Evolutionary conservation across 768 basidiomycete species (phyloP).

Genomic region (Hygrocybe coccinea): DNA sequence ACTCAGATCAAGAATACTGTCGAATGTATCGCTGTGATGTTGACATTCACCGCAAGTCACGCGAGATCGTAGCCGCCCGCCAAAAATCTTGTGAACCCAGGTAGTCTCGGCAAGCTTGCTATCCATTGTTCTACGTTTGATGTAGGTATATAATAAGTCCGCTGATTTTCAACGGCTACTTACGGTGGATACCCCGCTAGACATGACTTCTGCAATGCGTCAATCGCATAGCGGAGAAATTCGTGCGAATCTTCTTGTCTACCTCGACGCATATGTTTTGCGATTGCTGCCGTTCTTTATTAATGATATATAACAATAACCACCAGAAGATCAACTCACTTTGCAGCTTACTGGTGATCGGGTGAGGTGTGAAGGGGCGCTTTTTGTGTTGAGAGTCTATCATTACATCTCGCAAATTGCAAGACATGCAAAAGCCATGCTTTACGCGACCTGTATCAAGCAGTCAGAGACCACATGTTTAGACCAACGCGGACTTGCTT

Average conservation of each 20-base stretch:
- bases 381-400: slow-evolving; percentile 45
- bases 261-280: slow-evolving; percentile 85
- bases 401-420: slow-evolving; percentile 58
- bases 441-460: slow-evolving; percentile 35
- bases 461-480: slow-evolving; percentile 7
- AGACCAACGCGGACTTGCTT: slow-evolving; percentile 29
- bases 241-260: slow-evolving; percentile 98
- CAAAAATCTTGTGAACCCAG: slow-evolving; percentile 93
- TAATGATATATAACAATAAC: not conserved
- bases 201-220: slow-evolving; percentile 83
- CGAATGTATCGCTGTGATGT: slow-evolving; percentile 92
- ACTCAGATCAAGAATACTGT: slow-evolving; percentile 89
- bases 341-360: slow-evolving; percentile 65
- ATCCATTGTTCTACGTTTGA: slow-evolving; percentile 55
- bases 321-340: slow-evolving; percentile 39
- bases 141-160: not conserved
- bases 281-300: slow-evolving; percentile 59
- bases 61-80: slow-evolving; percentile 84
- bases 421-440: slow-evolving; percentile 75
- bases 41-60: slow-evolving; percentile 80
- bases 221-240: slow-evolving; percentile 90
- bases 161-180: slow-evolving; percentile 24
- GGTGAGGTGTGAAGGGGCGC: slow-evolving; percentile 55
- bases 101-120: slow-evolving; percentile 75
- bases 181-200: slow-evolving; percentile 68